Base-by-base conservation (phyloP, 495 filamentous ascomycete genomes). In the Neurospora sublineolata region DNA sequence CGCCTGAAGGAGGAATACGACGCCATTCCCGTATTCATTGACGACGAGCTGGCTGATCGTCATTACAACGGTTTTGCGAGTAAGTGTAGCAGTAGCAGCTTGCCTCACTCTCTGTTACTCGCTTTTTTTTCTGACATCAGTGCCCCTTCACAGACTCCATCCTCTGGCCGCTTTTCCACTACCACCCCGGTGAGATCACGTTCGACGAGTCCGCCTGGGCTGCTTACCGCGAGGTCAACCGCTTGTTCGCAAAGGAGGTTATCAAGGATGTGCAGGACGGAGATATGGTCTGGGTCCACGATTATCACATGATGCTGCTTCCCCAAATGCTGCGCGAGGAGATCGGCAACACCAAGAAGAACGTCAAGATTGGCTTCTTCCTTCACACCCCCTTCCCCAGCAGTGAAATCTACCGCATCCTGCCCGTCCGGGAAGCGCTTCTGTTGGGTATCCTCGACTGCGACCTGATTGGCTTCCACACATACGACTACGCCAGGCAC, bases 131-230 rank as follows among this genome's bases (percentile, higher is more conserved):
- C 37, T 68, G 42, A 60, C 16, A 72, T 36, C 72, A 30, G 23
- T 12, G 2, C 39, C n/a, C n/a, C 39, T 23, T 30, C 20, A 20
- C 76, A 97, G 94, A 98, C 79, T 92, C 91, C 2, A 97, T 97
- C 74, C 87, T 97, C 38, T 98, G 94, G 94, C 94, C 94, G 4
- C 88, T 97, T 14, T 93, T 98, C 78, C 94, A 97, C 83, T 98
- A 97, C 80, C 94, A 97, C 77, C 92, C 93, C 14, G 93, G 93
- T 68, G 94, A 97, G 83, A 93, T 97, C 69, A 91, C 87, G 41
- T 97, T 97, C 79, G 89, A 95, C 77, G 93, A 97, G 79, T 88
- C 86, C 9, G 88, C 92, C 4, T 97, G 94, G 94, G 83, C 88
- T 27, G 93, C 93, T 44, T 98, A 98, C 84, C 84, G 85, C 68